Percentiles rank a stretch among this genome's conserved stretches.
These are phyloP conservation scores for Margaritispora aquatica DNA, from an alignment of 495 filamentous ascomycete species.

Conservation along the genomic window DNA sequence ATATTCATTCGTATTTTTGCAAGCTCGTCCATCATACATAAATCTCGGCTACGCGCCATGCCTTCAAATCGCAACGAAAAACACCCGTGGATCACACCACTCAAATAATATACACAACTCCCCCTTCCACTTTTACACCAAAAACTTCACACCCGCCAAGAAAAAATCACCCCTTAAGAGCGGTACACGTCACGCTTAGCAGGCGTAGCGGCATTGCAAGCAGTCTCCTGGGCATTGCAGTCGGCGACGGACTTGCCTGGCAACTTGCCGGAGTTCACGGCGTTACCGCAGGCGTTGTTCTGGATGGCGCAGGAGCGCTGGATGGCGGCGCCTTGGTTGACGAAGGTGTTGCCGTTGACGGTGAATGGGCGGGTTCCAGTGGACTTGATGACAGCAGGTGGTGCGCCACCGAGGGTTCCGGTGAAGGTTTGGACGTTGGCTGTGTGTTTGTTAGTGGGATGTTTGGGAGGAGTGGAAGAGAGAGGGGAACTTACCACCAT, in stretches of 20 bases:
- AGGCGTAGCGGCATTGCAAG: slow-evolving; percentile 32
- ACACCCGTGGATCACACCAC: not conserved
- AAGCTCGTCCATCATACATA: not conserved
- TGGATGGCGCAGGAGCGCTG: slow-evolving; percentile 48
- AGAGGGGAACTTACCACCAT: slow-evolving; percentile 13
- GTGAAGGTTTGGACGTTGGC: slow-evolving; percentile 51
- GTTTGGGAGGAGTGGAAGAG: not conserved
- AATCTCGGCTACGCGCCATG: not conserved
- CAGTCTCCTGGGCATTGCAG: slow-evolving; percentile 41
- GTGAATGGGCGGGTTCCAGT: slow-evolving; percentile 43
- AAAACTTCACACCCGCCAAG: not conserved
- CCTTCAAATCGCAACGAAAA: not conserved
- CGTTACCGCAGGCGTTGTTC: slow-evolving; percentile 51
- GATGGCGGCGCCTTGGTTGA: slow-evolving; percentile 41
- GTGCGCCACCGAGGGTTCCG: slow-evolving; percentile 44
- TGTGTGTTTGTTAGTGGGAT: slow-evolving; percentile 2
- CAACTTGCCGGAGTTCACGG: slow-evolving; percentile 42
- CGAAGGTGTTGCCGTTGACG: slow-evolving; percentile 48
- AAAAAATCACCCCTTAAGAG: not conserved
- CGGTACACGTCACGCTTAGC: not conserved
- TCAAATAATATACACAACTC: not conserved
- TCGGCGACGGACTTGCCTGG: slow-evolving; percentile 30
- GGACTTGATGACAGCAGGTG: slow-evolving; percentile 41
- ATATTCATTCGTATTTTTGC: not conserved
- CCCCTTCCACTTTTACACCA: not conserved